Evolutionary conservation across 148 eudicot genomes (phyloP).

Genomic region (Amaranthus hypochondriacus): DNA sequence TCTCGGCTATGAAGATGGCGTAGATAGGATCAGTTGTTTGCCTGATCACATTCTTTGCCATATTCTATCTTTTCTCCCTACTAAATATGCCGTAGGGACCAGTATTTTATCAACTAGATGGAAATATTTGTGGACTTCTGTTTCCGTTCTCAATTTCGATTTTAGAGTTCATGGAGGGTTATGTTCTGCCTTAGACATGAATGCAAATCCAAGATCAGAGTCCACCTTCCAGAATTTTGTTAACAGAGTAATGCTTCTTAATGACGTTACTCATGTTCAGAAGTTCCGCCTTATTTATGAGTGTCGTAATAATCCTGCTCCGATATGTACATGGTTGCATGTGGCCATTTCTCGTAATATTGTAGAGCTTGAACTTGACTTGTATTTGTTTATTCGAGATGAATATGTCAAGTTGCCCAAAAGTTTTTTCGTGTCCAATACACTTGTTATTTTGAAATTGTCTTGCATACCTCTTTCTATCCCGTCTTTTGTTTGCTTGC

Average conservation of each 20-base stretch:
- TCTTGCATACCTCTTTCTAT: slow-evolving; percentile 25
- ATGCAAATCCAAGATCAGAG: slow-evolving; percentile 11
- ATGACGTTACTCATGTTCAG: slow-evolving; percentile 1
- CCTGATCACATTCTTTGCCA: slow-evolving; percentile 21
- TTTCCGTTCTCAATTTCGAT: slow-evolving; percentile 20
- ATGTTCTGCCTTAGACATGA: slow-evolving; percentile 1
- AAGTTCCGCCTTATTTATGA: slow-evolving; percentile 29
- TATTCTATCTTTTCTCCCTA: slow-evolving; percentile 19
- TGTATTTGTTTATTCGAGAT: slow-evolving; percentile 7
- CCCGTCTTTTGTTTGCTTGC: slow-evolving; percentile 24
- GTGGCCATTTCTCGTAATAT: slow-evolving; percentile 21
- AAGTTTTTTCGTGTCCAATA: slow-evolving; percentile 13
- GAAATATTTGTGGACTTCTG: slow-evolving; percentile 25
- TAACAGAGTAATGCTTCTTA: slow-evolving; percentile 24
- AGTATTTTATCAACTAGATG: slow-evolving; percentile 26
- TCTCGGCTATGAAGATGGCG: no score
- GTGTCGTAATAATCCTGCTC: slow-evolving; percentile 15
- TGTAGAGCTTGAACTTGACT: slow-evolving; percentile 26
- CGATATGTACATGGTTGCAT: slow-evolving; percentile 22
- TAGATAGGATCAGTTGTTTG: slow-evolving; percentile 20
- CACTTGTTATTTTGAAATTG: slow-evolving; percentile 19
- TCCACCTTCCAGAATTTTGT: slow-evolving; percentile 24
- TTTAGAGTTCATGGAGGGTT: slow-evolving; percentile 7
- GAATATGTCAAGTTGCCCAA: slow-evolving; percentile 11
- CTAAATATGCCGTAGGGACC: slow-evolving; percentile 15